phyloP scores from a whole-genome alignment of 1,139 yeast genomes.

The Zygoascus meyerae region DNA sequence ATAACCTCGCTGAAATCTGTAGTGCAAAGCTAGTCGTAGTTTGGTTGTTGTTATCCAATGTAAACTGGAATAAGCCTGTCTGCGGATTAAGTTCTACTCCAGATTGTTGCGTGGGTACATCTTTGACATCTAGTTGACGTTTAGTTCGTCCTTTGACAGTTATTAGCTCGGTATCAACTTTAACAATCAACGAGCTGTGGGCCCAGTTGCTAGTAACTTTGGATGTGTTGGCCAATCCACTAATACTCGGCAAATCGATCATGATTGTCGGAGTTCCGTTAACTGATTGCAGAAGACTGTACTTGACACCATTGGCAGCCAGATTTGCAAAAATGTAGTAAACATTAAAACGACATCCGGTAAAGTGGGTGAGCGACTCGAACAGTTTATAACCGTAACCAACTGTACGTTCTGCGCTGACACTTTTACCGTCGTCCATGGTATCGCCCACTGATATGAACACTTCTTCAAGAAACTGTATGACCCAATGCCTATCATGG shows the following conservation, averaged over 20 bases:
- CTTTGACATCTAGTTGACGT: slow-evolving; percentile 17
- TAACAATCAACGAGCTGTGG: slow-evolving; percentile 20
- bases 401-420: background rate
- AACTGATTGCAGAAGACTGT: slow-evolving; percentile 20
- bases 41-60: slow-evolving; percentile 12
- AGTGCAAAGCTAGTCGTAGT: slow-evolving; percentile 16
- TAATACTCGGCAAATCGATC: slow-evolving; percentile 16
- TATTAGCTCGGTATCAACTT: slow-evolving; percentile 12
- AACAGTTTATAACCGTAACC: slow-evolving; percentile 26
- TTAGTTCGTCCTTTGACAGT: slow-evolving; percentile 27
- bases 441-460: slow-evolving; percentile 18
- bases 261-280: slow-evolving; percentile 22
- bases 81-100: slow-evolving; percentile 23
- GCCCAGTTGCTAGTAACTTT: slow-evolving; percentile 26
- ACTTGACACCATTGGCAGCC: slow-evolving; percentile 21
- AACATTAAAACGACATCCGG: slow-evolving; percentile 26
- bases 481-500: slow-evolving; percentile 27
- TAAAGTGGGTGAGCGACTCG: slow-evolving; percentile 24
- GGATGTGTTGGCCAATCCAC: slow-evolving; percentile 9
- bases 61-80: slow-evolving; percentile 23
- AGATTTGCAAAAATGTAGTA: slow-evolving; percentile 26
- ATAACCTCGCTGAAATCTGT: slow-evolving; percentile 18
- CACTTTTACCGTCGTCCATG: background rate
- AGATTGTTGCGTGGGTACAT: slow-evolving; percentile 18
- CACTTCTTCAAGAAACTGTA: slow-evolving; percentile 27